Conservation (phyloP, 495 filamentous ascomycete genomes). For the Oidiodendron maius region DNA sequence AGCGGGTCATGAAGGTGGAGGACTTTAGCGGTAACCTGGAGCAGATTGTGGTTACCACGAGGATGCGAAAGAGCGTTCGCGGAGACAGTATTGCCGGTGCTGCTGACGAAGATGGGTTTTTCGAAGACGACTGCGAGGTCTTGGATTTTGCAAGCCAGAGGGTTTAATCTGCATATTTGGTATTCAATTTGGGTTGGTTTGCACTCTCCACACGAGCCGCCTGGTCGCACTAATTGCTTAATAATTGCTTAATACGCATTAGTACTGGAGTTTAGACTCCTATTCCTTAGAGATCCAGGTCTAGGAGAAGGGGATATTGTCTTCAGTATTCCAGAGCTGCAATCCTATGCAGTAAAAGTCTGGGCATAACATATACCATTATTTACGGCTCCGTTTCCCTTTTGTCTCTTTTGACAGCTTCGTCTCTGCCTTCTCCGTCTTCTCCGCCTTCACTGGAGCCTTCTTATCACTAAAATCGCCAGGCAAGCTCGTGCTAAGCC, state of each 20-base stretch:
- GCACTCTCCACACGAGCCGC: background rate
- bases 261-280: too few species aligned
- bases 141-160: slow-evolving; percentile 85
- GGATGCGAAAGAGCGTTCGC: slow-evolving; percentile 55
- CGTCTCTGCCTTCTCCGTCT: too few species aligned
- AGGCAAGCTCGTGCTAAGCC: slow-evolving; percentile 35
- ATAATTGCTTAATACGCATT: too few species aligned
- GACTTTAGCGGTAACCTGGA: slow-evolving; percentile 63
- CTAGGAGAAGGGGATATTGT: too few species aligned
- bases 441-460: too few species aligned
- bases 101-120: slow-evolving; percentile 68
- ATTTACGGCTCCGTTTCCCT: too few species aligned
- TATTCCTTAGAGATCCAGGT: too few species aligned
- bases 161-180: slow-evolving; percentile 44
- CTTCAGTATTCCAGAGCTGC: too few species aligned
- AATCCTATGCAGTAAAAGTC: too few species aligned
- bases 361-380: too few species aligned
- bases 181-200: background rate
- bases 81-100: slow-evolving; percentile 19
- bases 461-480: slow-evolving; percentile 30
- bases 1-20: slow-evolving; percentile 34
- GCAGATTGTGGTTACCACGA: slow-evolving; percentile 75
- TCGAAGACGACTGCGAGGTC: slow-evolving; percentile 91
- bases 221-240: too few species aligned
- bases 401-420: too few species aligned